Base-by-base conservation (phyloP, 345 rosid species). In the Lagerstroemia speciosa region DNA sequence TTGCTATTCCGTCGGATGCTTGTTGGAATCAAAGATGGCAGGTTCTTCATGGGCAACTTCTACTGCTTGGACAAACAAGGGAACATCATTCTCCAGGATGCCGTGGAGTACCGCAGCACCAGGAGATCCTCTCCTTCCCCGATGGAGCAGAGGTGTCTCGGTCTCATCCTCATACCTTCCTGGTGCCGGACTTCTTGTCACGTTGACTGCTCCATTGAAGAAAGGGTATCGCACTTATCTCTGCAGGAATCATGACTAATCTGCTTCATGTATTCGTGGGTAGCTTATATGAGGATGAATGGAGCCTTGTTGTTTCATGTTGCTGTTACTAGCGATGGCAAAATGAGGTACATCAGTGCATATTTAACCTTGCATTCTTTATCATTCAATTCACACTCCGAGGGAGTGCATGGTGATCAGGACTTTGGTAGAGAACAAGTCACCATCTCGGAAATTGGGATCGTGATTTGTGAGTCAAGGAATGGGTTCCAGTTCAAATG, bases 21-120 rank as follows among this genome's bases (percentile, higher is more conserved):
- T 34, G 84, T 89, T 7, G 98, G 94, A 57, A 86, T 91, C 46
- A 84, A 86, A 77, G 98, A 93, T 22, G 96, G 96, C 0, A 84
- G 97, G 72, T 91, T 89, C 81, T 94, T 94, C 85, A 71, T 88
- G 76, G 98, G 99, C 3, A 77, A 71, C n/a, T 91, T 91, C 79
- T 93, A 94, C 72, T 91, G 98, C 74, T 75, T 89, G 14, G 99
- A 91, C 82, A 89, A 89, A 80, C 95, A 94, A 84, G 96, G 96
- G 26, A 94, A 91, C 79, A 80, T 94, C 71, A 83, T 94, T 67
- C 88, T 94, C 26, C 96, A 91, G 70, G 96, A 91, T 70, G 72
- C 97, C 6, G 81, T 91, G 3, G 99, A 93, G 82, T 89, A 91
- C 78, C 89, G 95, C 8, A 85, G 85, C 81, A 82, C 87, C 29